Conservation (phyloP, 306 rosid genomes). For the Leucaena leucocephala region DNA sequence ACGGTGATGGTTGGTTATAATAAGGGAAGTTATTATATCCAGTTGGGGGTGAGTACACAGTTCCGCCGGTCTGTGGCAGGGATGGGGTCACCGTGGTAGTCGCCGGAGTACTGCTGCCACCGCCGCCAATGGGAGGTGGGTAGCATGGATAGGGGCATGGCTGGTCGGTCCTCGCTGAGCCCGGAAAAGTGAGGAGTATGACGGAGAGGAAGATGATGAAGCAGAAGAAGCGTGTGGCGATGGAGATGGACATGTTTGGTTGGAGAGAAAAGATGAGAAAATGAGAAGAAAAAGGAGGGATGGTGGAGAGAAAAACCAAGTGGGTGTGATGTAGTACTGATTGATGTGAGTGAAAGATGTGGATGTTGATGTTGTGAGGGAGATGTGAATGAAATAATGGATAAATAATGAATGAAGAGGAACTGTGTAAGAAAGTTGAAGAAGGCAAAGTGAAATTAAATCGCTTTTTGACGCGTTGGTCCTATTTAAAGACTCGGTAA, state of each 20-base stretch:
- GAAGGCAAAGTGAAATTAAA: conserved; percentile 19
- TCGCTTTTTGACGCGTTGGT: not conserved
- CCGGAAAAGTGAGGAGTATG: conserved; percentile 47
- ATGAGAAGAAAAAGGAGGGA: not conserved
- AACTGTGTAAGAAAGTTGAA: conserved; percentile 25
- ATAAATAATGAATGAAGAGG: not conserved
- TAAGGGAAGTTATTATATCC: conserved; percentile 44
- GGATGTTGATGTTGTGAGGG: conserved; percentile 23
- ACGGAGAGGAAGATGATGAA: conserved; percentile 38
- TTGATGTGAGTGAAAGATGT: conserved; percentile 32
- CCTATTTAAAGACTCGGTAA: not conserved
- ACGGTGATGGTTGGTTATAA: conserved; percentile 62
- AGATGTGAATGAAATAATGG: not conserved
- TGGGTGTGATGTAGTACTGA: conserved; percentile 8
- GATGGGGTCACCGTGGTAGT: conserved; percentile 45
- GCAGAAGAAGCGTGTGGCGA: conserved; percentile 19
- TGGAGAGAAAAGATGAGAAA: conserved; percentile 17
- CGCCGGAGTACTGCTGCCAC: conserved; percentile 37
- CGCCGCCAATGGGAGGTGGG: conserved; percentile 67
- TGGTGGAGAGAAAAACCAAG: conserved; percentile 1
- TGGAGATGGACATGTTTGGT: conserved; percentile 32
- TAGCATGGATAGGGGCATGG: conserved; percentile 82
- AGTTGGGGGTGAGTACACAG: conserved; percentile 59
- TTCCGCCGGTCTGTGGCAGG: conserved; percentile 48
- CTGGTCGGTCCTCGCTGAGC: conserved; percentile 47